Percentiles rank a stretch among this genome's conserved stretches.
phyloP scores from a whole-genome alignment of 352 stramenopile genomes.

The Globisporangium takayamanum region DNA sequence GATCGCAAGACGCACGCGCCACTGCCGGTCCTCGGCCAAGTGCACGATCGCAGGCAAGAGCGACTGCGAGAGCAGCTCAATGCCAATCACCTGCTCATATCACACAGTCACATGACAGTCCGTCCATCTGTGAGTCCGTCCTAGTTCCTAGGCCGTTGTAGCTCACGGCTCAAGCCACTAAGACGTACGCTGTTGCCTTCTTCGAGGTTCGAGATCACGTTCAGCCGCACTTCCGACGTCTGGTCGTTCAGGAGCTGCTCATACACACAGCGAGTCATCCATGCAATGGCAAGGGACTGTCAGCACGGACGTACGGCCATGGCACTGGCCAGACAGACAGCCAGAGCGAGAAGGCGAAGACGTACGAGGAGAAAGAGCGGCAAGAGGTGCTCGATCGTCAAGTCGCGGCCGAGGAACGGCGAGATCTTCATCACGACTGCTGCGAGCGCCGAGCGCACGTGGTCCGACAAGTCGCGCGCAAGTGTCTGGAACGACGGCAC shows the following conservation, averaged over 20 bases:
- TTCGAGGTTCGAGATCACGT: slow-evolving; percentile 97
- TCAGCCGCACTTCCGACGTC: slow-evolving; percentile 96
- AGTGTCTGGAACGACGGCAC: slow-evolving; percentile 89
- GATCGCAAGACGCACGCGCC: slow-evolving; percentile 96
- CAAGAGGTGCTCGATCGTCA: slow-evolving; percentile 93
- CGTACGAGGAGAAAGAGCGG: slow-evolving; percentile 91
- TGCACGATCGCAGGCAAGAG: slow-evolving; percentile 96
- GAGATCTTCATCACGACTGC: slow-evolving; percentile 94
- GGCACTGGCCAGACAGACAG: background rate
- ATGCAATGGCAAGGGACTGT: background rate
- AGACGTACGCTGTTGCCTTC: slow-evolving; percentile 88
- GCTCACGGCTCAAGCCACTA: background rate
- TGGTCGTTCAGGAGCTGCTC: slow-evolving; percentile 92
- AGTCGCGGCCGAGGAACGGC: slow-evolving; percentile 88
- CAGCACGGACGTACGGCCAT: background rate
- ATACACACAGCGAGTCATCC: slow-evolving; percentile 1
- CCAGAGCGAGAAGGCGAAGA: background rate
- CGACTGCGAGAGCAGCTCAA: slow-evolving; percentile 95
- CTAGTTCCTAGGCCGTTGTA: background rate
- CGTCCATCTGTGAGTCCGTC: slow-evolving; percentile 1
- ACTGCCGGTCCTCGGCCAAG: slow-evolving; percentile 97
- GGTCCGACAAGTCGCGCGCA: slow-evolving; percentile 94
- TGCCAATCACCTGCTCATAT: slow-evolving; percentile 89
- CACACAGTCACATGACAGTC: background rate
- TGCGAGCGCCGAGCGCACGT: slow-evolving; percentile 94